Percentiles rank a stretch among this genome's conserved stretches.
These are phyloP conservation scores for Ricinus communis DNA, from an alignment of 345 rosid genomes.

Conservation along the genomic window DNA sequence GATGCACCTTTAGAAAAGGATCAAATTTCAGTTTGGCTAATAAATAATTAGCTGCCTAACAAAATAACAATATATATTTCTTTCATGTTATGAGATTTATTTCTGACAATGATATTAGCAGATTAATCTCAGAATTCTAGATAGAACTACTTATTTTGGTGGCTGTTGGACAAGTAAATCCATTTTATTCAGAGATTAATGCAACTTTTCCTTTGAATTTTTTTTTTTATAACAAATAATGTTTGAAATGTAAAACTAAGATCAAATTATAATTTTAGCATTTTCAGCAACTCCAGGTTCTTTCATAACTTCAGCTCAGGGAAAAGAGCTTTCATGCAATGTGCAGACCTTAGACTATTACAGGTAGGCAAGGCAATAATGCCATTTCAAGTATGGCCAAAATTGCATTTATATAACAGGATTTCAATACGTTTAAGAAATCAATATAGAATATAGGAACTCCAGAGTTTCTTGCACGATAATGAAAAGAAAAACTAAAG, in stretches of 20 bases:
- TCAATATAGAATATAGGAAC: neutral
- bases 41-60: neutral
- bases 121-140: neutral
- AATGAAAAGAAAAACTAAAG: neutral
- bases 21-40: neutral
- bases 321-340: too few relatives aligned
- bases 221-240: neutral
- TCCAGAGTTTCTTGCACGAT: neutral
- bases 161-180: neutral
- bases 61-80: neutral
- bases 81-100: neutral
- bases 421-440: neutral
- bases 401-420: neutral
- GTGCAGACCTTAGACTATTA: neutral
- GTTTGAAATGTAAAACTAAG: neutral
- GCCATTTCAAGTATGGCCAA: neutral
- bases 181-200: neutral
- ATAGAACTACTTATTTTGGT: neutral
- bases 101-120: neutral
- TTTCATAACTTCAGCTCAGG: too few relatives aligned
- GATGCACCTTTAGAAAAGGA: neutral
- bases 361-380: neutral
- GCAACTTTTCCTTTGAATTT: neutral
- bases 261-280: neutral
- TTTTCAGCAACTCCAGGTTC: too few relatives aligned